Percentiles rank a stretch among this genome's conserved stretches.
Evolutionary conservation across 140 eudicot species (phyloP).

Genomic region (Ambrosia hybrid): DNA sequence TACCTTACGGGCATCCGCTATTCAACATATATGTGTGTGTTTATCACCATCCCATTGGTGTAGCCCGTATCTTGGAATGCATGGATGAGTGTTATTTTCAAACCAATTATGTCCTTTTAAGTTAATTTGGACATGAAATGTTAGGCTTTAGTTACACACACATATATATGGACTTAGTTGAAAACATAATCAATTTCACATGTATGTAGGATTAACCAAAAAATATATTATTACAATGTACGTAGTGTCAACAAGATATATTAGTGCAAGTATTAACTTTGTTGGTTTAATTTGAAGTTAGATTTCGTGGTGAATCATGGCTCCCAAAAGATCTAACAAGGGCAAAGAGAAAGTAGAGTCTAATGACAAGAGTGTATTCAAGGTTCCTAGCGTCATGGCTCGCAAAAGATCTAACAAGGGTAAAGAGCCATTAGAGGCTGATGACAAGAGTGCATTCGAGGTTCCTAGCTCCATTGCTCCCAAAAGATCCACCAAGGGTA

Average conservation of each 20-base stretch:
- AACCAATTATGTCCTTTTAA: too few species aligned
- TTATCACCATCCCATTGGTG: neutral
- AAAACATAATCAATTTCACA: too few species aligned
- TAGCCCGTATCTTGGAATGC: too few species aligned
- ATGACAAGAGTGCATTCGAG: conserved; percentile 44
- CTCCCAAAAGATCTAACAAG: conserved; percentile 50
- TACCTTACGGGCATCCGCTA: neutral
- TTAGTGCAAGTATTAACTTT: conserved; percentile 1
- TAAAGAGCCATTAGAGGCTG: conserved; percentile 38
- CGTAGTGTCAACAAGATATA: too few species aligned
- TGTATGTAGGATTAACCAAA: too few species aligned
- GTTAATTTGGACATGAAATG: neutral
- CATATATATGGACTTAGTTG: too few species aligned
- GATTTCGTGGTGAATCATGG: conserved; percentile 45
- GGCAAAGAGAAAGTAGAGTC: conserved; percentile 40
- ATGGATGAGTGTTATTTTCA: neutral
- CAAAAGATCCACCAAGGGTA: conserved; percentile 42
- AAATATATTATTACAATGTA: too few species aligned
- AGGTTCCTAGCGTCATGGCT: conserved; percentile 26
- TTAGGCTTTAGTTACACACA: neutral
- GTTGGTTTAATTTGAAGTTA: conserved; percentile 40
- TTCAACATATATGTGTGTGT: neutral
- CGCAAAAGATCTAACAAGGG: conserved; percentile 48
- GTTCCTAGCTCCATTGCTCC: conserved; percentile 54
- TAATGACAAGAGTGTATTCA: conserved; percentile 39